Conservation (phyloP, 208 protist species). For the Trypanosoma rangeli region DNA sequence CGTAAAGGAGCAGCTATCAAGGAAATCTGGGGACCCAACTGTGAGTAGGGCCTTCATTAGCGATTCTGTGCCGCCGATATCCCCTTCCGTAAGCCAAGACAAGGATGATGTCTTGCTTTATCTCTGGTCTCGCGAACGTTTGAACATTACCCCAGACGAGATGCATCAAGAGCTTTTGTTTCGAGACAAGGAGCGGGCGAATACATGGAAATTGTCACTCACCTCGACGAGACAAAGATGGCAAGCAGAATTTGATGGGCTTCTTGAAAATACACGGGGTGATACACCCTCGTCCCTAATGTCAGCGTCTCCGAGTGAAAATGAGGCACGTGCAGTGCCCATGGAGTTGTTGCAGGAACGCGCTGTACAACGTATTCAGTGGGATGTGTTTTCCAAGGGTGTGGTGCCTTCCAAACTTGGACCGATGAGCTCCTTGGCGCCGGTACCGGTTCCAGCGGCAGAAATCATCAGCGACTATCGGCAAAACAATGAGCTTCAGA, state of each 20-base stretch:
- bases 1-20: constrained; percentile 13
- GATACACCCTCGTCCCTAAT: not conserved
- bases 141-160: constrained; percentile 27
- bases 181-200: constrained; percentile 33
- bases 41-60: not conserved
- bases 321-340: not conserved
- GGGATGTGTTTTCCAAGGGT: constrained; percentile 35
- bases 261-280: constrained; percentile 1
- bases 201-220: constrained; percentile 24
- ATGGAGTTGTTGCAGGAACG: constrained; percentile 5
- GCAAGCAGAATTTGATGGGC: constrained; percentile 33
- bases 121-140: constrained; percentile 44
- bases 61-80: not conserved
- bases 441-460: not conserved
- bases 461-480: constrained; percentile 50
- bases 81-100: not conserved
- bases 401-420: not conserved
- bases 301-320: not conserved
- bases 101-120: constrained; percentile 25
- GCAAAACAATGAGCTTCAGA: constrained; percentile 38
- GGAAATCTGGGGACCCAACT: not conserved
- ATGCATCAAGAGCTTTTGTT: constrained; percentile 29
- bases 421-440: not conserved
- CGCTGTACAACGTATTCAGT: constrained; percentile 31
- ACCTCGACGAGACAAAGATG: constrained; percentile 26